Evolutionary conservation across 768 basidiomycete genomes (phyloP), one percentile per base, ranked within the genome.

Genomic region (Psilocybe sp.): DNA sequence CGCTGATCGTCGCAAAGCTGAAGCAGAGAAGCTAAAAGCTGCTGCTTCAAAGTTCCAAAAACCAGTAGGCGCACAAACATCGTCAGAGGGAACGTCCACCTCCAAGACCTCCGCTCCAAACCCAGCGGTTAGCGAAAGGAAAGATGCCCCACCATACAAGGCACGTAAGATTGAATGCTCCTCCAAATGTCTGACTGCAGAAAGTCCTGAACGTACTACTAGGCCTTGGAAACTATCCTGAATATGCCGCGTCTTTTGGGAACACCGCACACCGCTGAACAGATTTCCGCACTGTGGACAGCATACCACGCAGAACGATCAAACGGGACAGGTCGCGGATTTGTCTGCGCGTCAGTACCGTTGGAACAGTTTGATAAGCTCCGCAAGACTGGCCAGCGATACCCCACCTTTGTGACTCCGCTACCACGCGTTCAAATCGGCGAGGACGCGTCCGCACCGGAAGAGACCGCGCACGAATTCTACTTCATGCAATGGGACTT

Each of bases 401-500:
- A 91, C 64, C 84, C 90, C 0, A 65, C 79, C 12, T 98, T 98
- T 60, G 77, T 98, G 34, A 64, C 96, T 3, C 95, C 97, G 2
- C 60, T 99, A 1, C 84, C 87, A 7, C 79, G 92, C 14, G 54
- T 67, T 12, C 64, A 61, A 44, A 41, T 56, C 50, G 53, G 54
- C 6, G 62, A 69, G 32, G 20, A 33, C n/a, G 35, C 40, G 33
- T 40, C 50, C 9, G 65, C 57, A 13, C 74, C 74, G 53, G 56
- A 60, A 32, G 64, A 71, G 7, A 66, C 64, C 5, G 84, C 86
- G 1, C 82, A 85, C 61, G 91, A 92, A 61, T 89, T 92, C 62
- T 92, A 85, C 66, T 85, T 84, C 61, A 72, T 98, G 51, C 87
- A 99, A 66, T 98, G 97, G 96, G 76, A 78, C 35, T 88, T 96